phyloP scores from a whole-genome alignment of 805 yeast genomes.

The Maudiozyma saulgeensis region DNA sequence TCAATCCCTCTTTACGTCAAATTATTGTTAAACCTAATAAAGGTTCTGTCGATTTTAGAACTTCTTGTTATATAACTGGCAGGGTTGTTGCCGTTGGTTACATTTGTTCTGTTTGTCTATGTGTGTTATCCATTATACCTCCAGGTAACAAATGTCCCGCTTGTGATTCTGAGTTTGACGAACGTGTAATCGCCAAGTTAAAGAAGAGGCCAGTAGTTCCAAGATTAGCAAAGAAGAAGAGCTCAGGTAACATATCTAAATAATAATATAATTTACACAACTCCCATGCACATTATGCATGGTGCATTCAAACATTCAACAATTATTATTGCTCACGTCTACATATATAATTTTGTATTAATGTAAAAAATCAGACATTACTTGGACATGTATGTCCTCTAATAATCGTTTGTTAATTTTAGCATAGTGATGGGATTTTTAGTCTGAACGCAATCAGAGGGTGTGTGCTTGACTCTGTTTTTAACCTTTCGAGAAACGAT shows the following conservation, averaged over 20 bases:
- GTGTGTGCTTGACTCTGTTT: too few species aligned
- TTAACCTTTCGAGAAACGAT: too few species aligned
- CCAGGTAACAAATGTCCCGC: conserved; percentile 67
- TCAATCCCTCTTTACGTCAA: conserved; percentile 77
- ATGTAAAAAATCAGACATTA: too few species aligned
- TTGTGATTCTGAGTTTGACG: conserved; percentile 72
- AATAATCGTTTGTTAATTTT: too few species aligned
- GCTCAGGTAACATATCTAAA: not conserved
- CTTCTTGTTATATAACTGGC: conserved; percentile 89
- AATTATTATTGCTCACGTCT: too few species aligned
- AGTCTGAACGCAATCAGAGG: too few species aligned
- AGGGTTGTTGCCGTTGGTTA: conserved; percentile 85
- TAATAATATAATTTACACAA: not conserved
- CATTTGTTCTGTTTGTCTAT: conserved; percentile 90
- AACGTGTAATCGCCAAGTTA: conserved; percentile 46
- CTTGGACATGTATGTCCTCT: too few species aligned
- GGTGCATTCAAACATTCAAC: too few species aligned
- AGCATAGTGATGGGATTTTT: too few species aligned
- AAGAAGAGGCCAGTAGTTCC: conserved; percentile 32
- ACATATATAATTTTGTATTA: too few species aligned
- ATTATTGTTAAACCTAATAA: conserved; percentile 73
- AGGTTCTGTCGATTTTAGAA: conserved; percentile 82
- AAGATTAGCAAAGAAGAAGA: conserved; percentile 7
- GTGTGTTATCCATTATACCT: conserved; percentile 64
- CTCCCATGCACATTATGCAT: too few species aligned